phyloP scores from a whole-genome alignment of 768 basidiomycete genomes.

The Lenzites betulinus region DNA sequence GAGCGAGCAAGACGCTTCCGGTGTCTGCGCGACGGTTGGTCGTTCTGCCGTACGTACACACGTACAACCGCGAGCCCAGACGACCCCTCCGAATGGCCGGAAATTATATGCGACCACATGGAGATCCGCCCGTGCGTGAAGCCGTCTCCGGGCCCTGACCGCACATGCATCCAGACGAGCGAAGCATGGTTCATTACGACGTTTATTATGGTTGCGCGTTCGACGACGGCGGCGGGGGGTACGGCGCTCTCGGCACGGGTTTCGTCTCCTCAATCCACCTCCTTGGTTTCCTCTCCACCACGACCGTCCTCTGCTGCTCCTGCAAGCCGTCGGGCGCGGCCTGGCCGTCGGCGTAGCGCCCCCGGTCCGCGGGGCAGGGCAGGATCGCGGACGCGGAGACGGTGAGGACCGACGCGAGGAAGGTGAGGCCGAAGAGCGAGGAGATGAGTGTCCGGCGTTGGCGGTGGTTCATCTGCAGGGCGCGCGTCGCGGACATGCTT shows the following conservation, averaged over 20 bases:
- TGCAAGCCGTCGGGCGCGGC: slow-evolving; percentile 23
- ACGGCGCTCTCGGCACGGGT: slow-evolving; percentile 19
- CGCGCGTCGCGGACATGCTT: slow-evolving; percentile 58
- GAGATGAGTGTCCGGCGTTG: slow-evolving; percentile 75
- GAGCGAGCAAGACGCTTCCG: no score
- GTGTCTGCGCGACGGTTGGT: no score
- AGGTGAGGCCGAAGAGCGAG: slow-evolving; percentile 78
- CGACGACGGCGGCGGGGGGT: background rate
- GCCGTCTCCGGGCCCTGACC: no score
- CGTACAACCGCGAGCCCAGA: no score
- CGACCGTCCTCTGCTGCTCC: slow-evolving; percentile 30
- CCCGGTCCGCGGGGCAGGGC: slow-evolving; percentile 74
- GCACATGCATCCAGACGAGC: no score
- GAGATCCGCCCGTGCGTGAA: no score
- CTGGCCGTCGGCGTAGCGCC: slow-evolving; percentile 65
- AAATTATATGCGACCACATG: no score
- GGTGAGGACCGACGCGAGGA: slow-evolving; percentile 74
- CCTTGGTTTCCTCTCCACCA: slow-evolving; percentile 64
- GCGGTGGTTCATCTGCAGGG: slow-evolving; percentile 53
- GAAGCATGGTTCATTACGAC: no score
- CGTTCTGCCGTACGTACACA: no score
- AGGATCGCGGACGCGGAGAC: slow-evolving; percentile 79
- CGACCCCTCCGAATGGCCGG: no score
- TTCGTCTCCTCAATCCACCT: slow-evolving; percentile 81
- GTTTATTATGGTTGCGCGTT: slow-evolving; percentile 13